Conservation (phyloP, 148 eudicot genomes). For the Euryodendron excelsum region DNA sequence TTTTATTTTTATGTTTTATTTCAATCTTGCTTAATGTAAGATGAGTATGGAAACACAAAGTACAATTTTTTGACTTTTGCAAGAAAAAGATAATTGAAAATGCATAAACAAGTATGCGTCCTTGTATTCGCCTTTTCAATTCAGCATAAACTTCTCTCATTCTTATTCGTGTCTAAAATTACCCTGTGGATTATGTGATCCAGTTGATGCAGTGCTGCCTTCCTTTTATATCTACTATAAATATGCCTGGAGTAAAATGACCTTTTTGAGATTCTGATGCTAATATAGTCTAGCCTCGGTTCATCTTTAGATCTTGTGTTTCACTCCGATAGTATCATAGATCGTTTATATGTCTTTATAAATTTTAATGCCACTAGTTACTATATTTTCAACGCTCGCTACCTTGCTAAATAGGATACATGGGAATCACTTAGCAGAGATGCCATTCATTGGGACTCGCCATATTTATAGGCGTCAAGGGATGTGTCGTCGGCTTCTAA, state of each 20-base stretch:
- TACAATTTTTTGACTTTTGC: background rate
- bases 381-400: background rate
- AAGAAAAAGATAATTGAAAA: background rate
- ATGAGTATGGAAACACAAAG: slow-evolving; percentile 1
- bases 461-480: slow-evolving; percentile 82
- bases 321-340: no score
- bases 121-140: background rate
- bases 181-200: background rate
- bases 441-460: slow-evolving; percentile 97
- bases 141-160: background rate
- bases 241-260: background rate
- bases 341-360: no score
- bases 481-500: slow-evolving; percentile 82
- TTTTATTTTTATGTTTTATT: background rate
- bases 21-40: background rate
- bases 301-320: no score
- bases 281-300: no score
- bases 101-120: background rate
- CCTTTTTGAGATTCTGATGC: background rate
- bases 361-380: background rate
- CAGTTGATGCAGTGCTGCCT: background rate
- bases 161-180: background rate
- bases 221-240: background rate
- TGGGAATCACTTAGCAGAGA: slow-evolving; percentile 85
- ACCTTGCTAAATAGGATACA: slow-evolving; percentile 54